Evolutionary conservation across 805 yeast species (phyloP), one percentile per base, ranked within the genome.

Genomic region (Kodamaea kakaduensis): DNA sequence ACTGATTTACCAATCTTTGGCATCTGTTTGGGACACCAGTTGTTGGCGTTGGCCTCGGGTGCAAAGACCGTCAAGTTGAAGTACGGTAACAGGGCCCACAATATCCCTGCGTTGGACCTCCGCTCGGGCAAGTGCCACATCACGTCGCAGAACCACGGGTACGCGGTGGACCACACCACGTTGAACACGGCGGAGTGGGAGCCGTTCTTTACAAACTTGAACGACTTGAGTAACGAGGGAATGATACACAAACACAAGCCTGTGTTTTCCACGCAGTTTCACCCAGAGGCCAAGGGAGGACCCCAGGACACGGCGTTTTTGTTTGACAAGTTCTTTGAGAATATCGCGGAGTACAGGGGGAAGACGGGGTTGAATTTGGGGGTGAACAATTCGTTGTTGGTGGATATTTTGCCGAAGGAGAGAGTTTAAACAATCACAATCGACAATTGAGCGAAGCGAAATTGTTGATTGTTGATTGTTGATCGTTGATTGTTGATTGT

Each of bases 221-320:
- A 93, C 60, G 99, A 93, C 61, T 81, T 87, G 59, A 84, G 95
- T 36, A 93, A 93, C 62, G 99, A 93, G 67, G 99, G 99, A 52
- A 88, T 93, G 95, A 82, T 79, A 52, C 98, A 93, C 63, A 73
- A 69, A 38, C 56, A 77, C 25, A 82, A 77, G 59, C 99, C 99
- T 34, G 84, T 90, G 37, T 93, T 90, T 67, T 86, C 96, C 24
- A 87, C 96, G 2, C 98, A 93, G 64, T 93, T 93, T 75, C 99
- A 93, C 61, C 99, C 99, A 32, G 99, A 93, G 65, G 97, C 98
- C 39, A 90, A 88, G 68, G 97, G 98, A 51, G 99, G 99, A 50
- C 99, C 99, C 40, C 73, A 84, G 52, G 99, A 93, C 63, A 84
- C 96, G 9, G 75, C 87, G 2, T 86, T 78, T 65, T 70, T 93